These are phyloP conservation scores for grape (Vitis vinifera) DNA, from an alignment of 164 flowering plant genomes.

Conservation along the genomic window DNA sequence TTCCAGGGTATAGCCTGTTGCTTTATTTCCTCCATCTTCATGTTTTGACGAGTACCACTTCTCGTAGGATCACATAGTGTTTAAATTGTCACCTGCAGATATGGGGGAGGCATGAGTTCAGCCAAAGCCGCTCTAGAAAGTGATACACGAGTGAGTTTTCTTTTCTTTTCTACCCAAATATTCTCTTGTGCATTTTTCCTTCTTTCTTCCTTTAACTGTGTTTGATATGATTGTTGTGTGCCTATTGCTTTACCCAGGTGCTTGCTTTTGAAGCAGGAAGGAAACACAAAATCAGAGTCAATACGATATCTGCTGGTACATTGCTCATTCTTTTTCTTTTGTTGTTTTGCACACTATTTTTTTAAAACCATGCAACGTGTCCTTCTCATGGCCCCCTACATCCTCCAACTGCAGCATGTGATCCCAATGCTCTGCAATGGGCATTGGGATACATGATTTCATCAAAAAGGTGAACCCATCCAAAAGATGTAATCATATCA, in stretches of 20 bases:
- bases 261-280: constrained; percentile 98
- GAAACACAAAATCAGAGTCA: constrained; percentile 75
- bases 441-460: no score
- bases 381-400: no score
- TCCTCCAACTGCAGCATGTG: no score
- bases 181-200: neutral
- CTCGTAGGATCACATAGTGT: neutral
- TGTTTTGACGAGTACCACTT: neutral
- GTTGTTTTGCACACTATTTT: neutral
- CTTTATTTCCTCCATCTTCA: neutral
- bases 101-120: constrained; percentile 99
- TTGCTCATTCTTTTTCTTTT: neutral
- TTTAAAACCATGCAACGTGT: neutral
- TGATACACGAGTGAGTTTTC: constrained; percentile 72
- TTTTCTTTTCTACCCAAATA: neutral
- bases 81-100: constrained; percentile 39
- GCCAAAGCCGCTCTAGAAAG: constrained; percentile 99
- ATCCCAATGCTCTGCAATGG: no score
- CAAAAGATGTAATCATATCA: no score
- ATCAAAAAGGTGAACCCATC: no score
- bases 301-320: constrained; percentile 93
- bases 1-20: constrained; percentile 69
- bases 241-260: constrained; percentile 47
- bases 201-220: neutral
- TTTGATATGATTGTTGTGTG: neutral